Evolutionary conservation across 139 green algal species (phyloP).

Genomic region (Picochlorum sp.): DNA sequence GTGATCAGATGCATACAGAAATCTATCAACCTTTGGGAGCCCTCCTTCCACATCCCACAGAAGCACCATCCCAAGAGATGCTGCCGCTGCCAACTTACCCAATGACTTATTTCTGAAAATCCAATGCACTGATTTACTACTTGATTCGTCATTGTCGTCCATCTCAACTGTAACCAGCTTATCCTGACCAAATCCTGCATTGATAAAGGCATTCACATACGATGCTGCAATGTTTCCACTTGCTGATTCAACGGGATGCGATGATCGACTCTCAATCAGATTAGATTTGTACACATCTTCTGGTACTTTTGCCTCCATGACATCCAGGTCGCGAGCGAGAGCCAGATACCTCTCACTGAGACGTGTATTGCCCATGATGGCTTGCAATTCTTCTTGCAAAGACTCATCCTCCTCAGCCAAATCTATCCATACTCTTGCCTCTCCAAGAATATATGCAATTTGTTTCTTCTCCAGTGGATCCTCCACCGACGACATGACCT

Average conservation of each 20-base stretch:
- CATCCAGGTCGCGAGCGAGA: slow-evolving; percentile 92
- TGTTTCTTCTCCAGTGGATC: slow-evolving; percentile 59
- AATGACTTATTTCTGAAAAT: slow-evolving; percentile 99
- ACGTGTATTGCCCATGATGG: slow-evolving; percentile 53
- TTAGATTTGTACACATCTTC: slow-evolving; percentile 97
- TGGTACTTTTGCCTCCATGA: slow-evolving; percentile 90
- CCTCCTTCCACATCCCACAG: slow-evolving; percentile 97
- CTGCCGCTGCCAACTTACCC: slow-evolving; percentile 90
- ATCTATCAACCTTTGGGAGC: slow-evolving; percentile 95
- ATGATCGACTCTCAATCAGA: slow-evolving; percentile 72
- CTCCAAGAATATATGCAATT: slow-evolving; percentile 84
- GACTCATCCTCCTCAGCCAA: slow-evolving; percentile 74
- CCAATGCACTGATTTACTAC: slow-evolving; percentile 62
- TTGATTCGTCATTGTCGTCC: slow-evolving; percentile 11
- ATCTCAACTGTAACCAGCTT: slow-evolving; percentile 60
- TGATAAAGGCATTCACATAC: slow-evolving; percentile 98
- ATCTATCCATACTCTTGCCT: slow-evolving; percentile 57
- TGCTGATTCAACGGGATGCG: slow-evolving; percentile 73
- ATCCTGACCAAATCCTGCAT: slow-evolving; percentile 93
- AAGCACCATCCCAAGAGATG: slow-evolving; percentile 77
- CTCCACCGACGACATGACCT: slow-evolving; percentile 20
- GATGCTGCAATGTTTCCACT: slow-evolving; percentile 89
- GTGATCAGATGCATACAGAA: slow-evolving; percentile 86
- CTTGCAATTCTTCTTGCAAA: slow-evolving; percentile 42
- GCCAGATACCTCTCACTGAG: slow-evolving; percentile 83